Conservation (phyloP, 139 green algal species). For the Haematococcus sp. region DNA sequence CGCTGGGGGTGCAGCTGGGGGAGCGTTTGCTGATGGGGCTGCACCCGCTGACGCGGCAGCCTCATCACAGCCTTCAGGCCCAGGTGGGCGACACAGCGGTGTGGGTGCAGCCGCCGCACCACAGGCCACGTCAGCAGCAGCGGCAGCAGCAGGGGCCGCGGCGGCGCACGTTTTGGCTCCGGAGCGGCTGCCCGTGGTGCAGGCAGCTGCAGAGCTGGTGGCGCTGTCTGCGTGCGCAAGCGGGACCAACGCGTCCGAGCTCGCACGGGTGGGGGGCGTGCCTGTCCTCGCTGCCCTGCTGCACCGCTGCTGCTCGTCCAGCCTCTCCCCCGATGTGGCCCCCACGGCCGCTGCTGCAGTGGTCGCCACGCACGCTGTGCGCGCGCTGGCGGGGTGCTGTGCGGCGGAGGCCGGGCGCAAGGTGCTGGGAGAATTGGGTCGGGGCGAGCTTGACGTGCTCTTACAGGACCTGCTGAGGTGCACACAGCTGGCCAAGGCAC, state of each 20-base stretch:
- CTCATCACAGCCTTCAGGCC: too few relatives aligned
- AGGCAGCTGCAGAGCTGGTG: too few relatives aligned
- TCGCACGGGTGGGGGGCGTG: too few relatives aligned
- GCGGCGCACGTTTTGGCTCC: too few relatives aligned
- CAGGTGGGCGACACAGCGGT: too few relatives aligned
- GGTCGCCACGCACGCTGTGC: constrained; percentile 58
- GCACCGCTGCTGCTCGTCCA: background rate
- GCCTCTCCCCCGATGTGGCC: constrained; percentile 56
- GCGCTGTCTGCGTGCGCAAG: background rate
- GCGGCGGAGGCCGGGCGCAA: too few relatives aligned
- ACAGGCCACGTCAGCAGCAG: too few relatives aligned
- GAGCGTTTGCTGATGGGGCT: background rate
- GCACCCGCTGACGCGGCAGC: background rate
- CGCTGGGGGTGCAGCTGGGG: background rate
- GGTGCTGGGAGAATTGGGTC: too few relatives aligned
- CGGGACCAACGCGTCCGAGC: too few relatives aligned
- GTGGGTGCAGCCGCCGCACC: too few relatives aligned
- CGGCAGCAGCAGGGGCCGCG: too few relatives aligned
- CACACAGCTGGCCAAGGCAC: constrained; percentile 1
- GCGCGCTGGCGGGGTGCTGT: constrained; percentile 51
- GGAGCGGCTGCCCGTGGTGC: too few relatives aligned
- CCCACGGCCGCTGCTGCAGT: constrained; percentile 38
- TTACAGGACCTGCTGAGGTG: constrained; percentile 1
- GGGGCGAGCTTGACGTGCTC: background rate
- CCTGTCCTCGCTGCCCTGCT: constrained; percentile 7